Conservation (phyloP, 108 stramenopile genomes). For the Skeletonema tropicum region DNA sequence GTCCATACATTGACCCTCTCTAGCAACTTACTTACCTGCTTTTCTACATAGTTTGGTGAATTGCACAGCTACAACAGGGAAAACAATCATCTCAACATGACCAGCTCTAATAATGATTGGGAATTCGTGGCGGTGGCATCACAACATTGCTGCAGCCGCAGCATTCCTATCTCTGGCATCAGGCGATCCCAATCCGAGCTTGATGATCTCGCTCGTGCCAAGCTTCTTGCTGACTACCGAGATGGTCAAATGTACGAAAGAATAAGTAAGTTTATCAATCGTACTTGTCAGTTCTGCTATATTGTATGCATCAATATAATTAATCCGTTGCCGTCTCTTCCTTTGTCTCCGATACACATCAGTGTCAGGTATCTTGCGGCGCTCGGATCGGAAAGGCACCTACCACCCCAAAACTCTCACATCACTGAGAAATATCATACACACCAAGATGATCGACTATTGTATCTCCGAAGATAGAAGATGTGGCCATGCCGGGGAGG, state of each 20-base stretch:
- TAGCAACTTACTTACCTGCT: too few relatives aligned
- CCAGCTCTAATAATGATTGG: background rate
- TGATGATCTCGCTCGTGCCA: background rate
- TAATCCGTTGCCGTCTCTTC: background rate
- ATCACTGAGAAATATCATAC: background rate
- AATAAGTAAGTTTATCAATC: background rate
- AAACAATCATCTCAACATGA: background rate
- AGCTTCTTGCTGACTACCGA: background rate
- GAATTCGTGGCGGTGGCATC: background rate
- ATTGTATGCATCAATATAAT: background rate
- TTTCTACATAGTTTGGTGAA: too few relatives aligned
- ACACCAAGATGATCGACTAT: background rate
- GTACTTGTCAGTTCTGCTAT: background rate
- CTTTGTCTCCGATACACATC: background rate
- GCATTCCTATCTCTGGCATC: background rate
- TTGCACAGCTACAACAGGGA: too few relatives aligned
- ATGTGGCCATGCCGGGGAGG: background rate
- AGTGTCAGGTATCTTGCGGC: background rate
- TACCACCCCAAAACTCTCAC: background rate
- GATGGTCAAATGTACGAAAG: background rate
- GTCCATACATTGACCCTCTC: too few relatives aligned
- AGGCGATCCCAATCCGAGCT: background rate
- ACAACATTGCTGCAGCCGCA: background rate
- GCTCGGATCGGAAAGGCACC: background rate
- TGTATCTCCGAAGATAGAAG: background rate